A percentile compares a stretch with the other conserved stretches of the same genome.
Evolutionary conservation across 2,329 filamentous ascomycete genomes (phyloP).

Genomic region (Gaeumannomyces tritici): DNA sequence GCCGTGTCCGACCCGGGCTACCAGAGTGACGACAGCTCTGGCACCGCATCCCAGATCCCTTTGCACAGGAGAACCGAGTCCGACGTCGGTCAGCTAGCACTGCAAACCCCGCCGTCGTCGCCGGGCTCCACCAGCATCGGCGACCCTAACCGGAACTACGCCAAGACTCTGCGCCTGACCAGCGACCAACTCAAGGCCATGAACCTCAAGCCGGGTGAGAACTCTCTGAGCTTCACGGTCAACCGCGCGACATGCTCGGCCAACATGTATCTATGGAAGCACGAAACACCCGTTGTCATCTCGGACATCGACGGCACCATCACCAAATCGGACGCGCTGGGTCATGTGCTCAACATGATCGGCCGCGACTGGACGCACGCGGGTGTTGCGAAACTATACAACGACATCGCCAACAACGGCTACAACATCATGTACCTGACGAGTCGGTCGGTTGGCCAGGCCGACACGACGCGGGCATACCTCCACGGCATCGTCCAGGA

Average conservation of each 20-base stretch:
- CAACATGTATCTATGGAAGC: constrained; percentile 88
- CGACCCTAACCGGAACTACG: constrained; percentile 79
- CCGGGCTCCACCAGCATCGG: constrained; percentile 49
- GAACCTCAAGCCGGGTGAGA: constrained; percentile 73
- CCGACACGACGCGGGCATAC: constrained; percentile 83
- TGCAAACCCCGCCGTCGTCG: constrained; percentile 61
- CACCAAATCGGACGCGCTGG: constrained; percentile 91
- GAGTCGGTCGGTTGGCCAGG: constrained; percentile 84
- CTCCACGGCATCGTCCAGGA: constrained; percentile 85
- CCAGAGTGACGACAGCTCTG: constrained; percentile 75
- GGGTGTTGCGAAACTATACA: constrained; percentile 94
- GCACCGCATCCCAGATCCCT: constrained; percentile 34
- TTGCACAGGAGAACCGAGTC: constrained; percentile 59
- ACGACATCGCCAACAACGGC: constrained; percentile 87
- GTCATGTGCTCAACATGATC: constrained; percentile 92
- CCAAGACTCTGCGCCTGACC: constrained; percentile 89
- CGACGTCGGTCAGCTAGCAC: constrained; percentile 42
- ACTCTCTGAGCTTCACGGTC: constrained; percentile 92
- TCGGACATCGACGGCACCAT: constrained; percentile 99
- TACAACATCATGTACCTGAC: constrained; percentile 99
- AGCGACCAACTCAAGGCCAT: constrained; percentile 90
- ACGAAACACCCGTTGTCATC: constrained; percentile 88
- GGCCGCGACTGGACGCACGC: constrained; percentile 97
- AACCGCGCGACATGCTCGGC: constrained; percentile 89
- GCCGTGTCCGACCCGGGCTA: constrained; percentile 89